These are phyloP conservation scores for Akebia trifoliata DNA, from an alignment of 164 flowering plant genomes.

Conservation along the genomic window DNA sequence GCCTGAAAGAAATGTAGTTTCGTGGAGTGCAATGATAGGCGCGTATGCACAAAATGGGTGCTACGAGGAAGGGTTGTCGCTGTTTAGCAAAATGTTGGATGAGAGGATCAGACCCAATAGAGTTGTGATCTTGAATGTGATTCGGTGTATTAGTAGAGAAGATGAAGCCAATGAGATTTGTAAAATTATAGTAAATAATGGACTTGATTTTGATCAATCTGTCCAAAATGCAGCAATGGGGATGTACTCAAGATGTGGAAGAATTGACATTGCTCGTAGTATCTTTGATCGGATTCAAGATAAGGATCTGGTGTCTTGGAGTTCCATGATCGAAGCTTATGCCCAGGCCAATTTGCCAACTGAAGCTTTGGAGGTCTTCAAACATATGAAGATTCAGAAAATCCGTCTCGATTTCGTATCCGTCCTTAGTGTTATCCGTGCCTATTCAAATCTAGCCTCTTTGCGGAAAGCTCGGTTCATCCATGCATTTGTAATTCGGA, in stretches of 20 bases:
- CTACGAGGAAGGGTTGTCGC: conserved; percentile 6
- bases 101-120: conserved; percentile 10
- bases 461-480: conserved; percentile 14
- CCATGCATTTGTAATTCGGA: conserved; percentile 6
- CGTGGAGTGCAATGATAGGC: conserved; percentile 19
- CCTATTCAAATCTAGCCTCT: conserved; percentile 11
- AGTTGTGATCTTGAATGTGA: conserved; percentile 10
- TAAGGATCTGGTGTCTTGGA: conserved; percentile 14
- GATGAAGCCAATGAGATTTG: conserved; percentile 5
- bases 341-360: conserved; percentile 1
- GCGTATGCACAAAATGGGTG: conserved; percentile 7
- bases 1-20: conserved; percentile 13
- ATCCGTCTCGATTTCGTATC: conserved; percentile 5
- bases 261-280: conserved; percentile 11
- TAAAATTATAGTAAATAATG: conserved; percentile 5
- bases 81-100: conserved; percentile 6
- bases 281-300: conserved; percentile 1
- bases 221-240: conserved; percentile 1
- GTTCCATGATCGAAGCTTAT: conserved; percentile 19
- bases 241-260: conserved; percentile 12
- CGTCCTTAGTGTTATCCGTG: conserved; percentile 5
- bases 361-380: conserved; percentile 10
- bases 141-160: conserved; percentile 9
- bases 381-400: conserved; percentile 1
- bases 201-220: conserved; percentile 5